Percentiles rank a stretch among this genome's conserved stretches.
Conservation (phyloP, 2,329 filamentous ascomycete species). For the Fusarium ramigenum region DNA sequence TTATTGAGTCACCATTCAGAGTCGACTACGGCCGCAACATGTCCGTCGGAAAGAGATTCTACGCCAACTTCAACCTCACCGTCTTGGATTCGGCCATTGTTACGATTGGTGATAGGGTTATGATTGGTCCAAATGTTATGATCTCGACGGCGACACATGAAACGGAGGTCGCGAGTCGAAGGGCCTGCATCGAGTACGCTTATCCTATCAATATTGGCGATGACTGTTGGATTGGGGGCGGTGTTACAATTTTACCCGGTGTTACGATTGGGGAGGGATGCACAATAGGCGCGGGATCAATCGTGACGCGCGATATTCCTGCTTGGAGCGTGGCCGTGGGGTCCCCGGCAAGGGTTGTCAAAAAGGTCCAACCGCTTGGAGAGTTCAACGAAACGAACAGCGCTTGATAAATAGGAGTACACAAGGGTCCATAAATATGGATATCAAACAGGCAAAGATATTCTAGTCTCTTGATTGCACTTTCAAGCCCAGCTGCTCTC, state of each 20-base stretch:
- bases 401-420: no score
- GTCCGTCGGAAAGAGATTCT: constrained; percentile 65
- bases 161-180: constrained; percentile 56
- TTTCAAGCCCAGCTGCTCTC: no score
- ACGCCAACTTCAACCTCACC: constrained; percentile 62
- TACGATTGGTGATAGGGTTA: constrained; percentile 60
- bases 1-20: constrained; percentile 66
- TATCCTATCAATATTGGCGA: constrained; percentile 58
- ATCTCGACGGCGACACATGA: constrained; percentile 64
- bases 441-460: no score
- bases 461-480: no score
- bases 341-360: constrained; percentile 48
- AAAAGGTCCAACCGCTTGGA: constrained; percentile 14
- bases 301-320: constrained; percentile 72
- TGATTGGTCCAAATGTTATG: constrained; percentile 62
- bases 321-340: constrained; percentile 50
- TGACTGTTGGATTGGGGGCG: constrained; percentile 76
- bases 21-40: constrained; percentile 72
- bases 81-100: constrained; percentile 63
- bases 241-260: constrained; percentile 78
- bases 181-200: constrained; percentile 60
- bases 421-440: no score
- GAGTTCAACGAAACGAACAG: no score
- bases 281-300: constrained; percentile 81
- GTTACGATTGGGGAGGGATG: constrained; percentile 80